Base-by-base conservation (phyloP, 2,329 filamentous ascomycete genomes). In the Alternaria hordeiaustralica region DNA sequence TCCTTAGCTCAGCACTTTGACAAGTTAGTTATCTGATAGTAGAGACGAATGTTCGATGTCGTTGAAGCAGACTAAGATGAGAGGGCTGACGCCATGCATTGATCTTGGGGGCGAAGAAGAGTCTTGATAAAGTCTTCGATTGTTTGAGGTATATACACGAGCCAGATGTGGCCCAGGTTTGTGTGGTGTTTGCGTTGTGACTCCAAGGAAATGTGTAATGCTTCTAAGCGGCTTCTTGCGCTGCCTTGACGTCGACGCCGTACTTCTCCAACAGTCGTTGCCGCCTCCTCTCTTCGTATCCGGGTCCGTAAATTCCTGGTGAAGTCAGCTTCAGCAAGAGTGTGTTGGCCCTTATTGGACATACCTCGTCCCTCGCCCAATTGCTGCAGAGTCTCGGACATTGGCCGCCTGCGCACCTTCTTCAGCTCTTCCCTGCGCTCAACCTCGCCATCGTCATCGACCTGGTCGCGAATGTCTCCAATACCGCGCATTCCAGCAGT, bases 331-430 rank as follows among this genome's bases (percentile, higher is more conserved):
- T 30, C n/a, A 15, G 18, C 11, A 62, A 10, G 20, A 23, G 28
- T 36, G 28, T 36, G 9, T 15, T 43, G 33, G 18, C 6, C 21
- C 10, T 13, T 25, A 9, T n/a, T 36, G 10, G 23, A 54, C 82
- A 75, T 87, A 95, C 93, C 93, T 87, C 94, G 88, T 70, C 93
- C 93, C 84, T 97, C 94, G 57, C 94, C 94, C 74, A 97, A 77
- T 75, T 95, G 88, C 23, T 88, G 87, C 69, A 97, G 84, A 3
- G 92, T 97, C 84, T 97, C 90, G 78, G 93, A 90, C 55, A 89
- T 84, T 25, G 93, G 91, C 77, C 90, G 84, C 79, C 93, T 88
- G 80, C 90, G 90, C 76, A 90, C 90, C 83, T 87, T 90, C 78
- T 93, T 88, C 78, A 94, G 67, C 67, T 84, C 85, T 79, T 95